Percentiles rank a stretch among this genome's conserved stretches.
Evolutionary conservation across 495 filamentous ascomycete species (phyloP).

Genomic region (Talaromyces trachyspermus): DNA sequence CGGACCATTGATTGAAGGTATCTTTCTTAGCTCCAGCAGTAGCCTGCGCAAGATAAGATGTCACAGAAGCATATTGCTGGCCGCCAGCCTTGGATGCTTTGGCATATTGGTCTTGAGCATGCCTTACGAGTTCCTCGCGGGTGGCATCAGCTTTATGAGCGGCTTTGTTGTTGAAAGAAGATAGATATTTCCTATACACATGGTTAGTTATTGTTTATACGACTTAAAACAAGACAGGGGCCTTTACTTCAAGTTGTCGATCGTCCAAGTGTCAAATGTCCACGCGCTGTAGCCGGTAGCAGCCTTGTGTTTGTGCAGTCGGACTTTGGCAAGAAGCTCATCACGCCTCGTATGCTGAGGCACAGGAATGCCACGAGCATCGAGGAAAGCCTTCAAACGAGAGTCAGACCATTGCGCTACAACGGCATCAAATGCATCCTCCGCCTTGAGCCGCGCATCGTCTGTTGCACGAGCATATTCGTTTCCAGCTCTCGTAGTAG

Average conservation of each 20-base stretch:
- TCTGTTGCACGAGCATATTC: conserved; percentile 71
- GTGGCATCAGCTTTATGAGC: conserved; percentile 56
- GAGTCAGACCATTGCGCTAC: conserved; percentile 63
- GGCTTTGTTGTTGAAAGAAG: conserved; percentile 59
- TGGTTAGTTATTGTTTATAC: conserved; percentile 12
- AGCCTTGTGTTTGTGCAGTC: conserved; percentile 65
- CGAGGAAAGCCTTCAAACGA: conserved; percentile 65
- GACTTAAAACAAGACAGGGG: not conserved
- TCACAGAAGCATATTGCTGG: conserved; percentile 61
- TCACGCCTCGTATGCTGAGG: conserved; percentile 71
- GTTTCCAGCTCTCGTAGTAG: conserved; percentile 75
- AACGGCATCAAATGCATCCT: conserved; percentile 60
- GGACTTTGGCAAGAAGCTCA: conserved; percentile 69
- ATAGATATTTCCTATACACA: conserved; percentile 52
- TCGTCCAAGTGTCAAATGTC: conserved; percentile 79
- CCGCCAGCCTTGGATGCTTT: conserved; percentile 66
- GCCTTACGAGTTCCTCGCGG: conserved; percentile 63
- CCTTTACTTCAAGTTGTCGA: conserved; percentile 63
- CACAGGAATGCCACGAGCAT: conserved; percentile 53
- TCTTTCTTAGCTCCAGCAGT: conserved; percentile 62
- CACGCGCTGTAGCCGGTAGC: conserved; percentile 65
- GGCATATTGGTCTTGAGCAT: conserved; percentile 63
- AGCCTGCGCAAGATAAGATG: conserved; percentile 60
- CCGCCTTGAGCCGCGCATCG: conserved; percentile 51
- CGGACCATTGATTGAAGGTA: conserved; percentile 75